Conservation (phyloP, 805 yeast genomes). For the Priceomyces castillae region DNA sequence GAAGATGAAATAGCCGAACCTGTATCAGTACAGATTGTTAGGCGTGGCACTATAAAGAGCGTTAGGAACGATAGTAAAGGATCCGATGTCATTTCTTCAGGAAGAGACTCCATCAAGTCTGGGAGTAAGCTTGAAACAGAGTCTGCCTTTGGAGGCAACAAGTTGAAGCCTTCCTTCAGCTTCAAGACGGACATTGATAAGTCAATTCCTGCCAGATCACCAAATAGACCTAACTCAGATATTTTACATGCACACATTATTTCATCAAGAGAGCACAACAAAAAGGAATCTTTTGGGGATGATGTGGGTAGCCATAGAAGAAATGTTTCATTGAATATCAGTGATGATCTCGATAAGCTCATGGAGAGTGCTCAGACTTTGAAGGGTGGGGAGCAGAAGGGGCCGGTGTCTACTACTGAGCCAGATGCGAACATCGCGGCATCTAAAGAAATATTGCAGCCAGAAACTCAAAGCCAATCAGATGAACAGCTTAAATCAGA, state of each 20-base stretch:
- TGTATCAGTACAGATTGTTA: conserved; percentile 20
- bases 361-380: conserved; percentile 30
- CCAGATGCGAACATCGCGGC: conserved; percentile 4
- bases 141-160: background rate
- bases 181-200: conserved; percentile 35
- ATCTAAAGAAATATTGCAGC: background rate
- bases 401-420: background rate
- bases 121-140: conserved; percentile 13
- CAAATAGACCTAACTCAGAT: conserved; percentile 36
- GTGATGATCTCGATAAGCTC: conserved; percentile 37
- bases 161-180: conserved; percentile 24
- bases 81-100: background rate
- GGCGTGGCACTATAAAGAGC: conserved; percentile 10
- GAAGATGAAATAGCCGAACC: conserved; percentile 19
- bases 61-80: background rate
- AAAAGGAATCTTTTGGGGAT: conserved; percentile 8
- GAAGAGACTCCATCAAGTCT: background rate
- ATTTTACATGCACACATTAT: conserved; percentile 5
- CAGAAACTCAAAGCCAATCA: background rate
- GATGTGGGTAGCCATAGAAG: conserved; percentile 9
- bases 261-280: conserved; percentile 1
- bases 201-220: conserved; percentile 39
- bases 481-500: background rate
- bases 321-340: conserved; percentile 26
- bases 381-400: conserved; percentile 5